Evolutionary conservation across 331 rosid species (phyloP), one percentile per base, ranked within the genome.

Genomic region (Spiraea crenata): DNA sequence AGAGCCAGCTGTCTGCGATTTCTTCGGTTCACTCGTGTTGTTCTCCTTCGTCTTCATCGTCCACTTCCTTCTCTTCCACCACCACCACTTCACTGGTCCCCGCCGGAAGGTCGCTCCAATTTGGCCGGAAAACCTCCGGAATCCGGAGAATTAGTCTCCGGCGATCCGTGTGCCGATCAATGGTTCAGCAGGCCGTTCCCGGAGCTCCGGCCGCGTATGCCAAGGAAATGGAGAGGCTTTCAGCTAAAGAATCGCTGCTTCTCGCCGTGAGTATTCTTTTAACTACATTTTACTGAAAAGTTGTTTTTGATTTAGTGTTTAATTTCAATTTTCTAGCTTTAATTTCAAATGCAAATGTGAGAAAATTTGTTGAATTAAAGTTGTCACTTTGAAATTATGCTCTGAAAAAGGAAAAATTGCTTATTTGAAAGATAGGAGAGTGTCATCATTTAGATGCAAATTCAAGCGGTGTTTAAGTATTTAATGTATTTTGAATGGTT

Each of bases 161-260:
- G 69, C 57, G 69, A 48, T 74, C 54, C 15, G 19, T 60, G 7
- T 84, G 88, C 85, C 83, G 81, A 57, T 91, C 96, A 59, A 91
- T 86, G 99, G 96, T 91, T 74, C 96, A 89, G 82, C 90, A 87
- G 75, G 79, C 88, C 25, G 78, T 80, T 12, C 99, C 85, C 65
- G 99, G 99, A 66, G 89, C 99, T 55, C 84, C 96, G 3, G 91
- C 96, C 1, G 87, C 92, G 7, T 95, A 91, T 62, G 98, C 99
- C 37, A 95, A 89, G 84, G 97, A 91, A 84, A 95, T 95, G 99
- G 99, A 95, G 88, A 87, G 99, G 75, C 96, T 95, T 35, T 83
- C 99, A 10, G 99, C 99, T 17, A 95, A 95, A 70, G 99, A 95
- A 74, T 95, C 99, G 56, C 96, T 95, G 66, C 99, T 95, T 64